These are phyloP conservation scores for Globisporangium uncinulatum DNA, from an alignment of 352 stramenopile species.

Conservation along the genomic window DNA sequence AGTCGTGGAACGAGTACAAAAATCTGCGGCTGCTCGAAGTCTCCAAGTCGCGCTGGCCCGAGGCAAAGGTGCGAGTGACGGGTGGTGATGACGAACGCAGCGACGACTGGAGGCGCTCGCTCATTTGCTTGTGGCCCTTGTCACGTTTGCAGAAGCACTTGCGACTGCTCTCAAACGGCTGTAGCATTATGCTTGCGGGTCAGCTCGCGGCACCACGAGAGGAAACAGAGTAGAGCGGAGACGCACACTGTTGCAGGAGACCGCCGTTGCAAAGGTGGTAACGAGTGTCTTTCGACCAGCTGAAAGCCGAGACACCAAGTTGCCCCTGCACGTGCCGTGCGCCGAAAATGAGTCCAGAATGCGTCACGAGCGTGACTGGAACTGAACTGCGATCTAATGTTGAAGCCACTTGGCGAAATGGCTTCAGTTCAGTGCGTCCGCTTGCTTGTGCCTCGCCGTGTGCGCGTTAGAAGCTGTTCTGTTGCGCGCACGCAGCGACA, in stretches of 20 bases:
- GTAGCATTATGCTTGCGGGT: constrained; percentile 57
- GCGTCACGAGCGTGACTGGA: constrained; percentile 10
- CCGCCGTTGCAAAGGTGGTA: neutral
- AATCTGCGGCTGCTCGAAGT: constrained; percentile 58
- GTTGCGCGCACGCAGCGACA: too few species aligned
- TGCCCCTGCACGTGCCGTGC: neutral
- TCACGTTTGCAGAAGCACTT: constrained; percentile 36
- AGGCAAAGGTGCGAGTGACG: constrained; percentile 33
- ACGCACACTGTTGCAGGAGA: neutral
- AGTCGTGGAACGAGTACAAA: constrained; percentile 66
- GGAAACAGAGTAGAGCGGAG: neutral
- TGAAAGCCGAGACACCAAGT: neutral
- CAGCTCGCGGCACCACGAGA: neutral
- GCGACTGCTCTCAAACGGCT: constrained; percentile 65
- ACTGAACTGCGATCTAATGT: neutral
- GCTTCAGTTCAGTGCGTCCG: neutral
- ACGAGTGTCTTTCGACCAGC: constrained; percentile 1
- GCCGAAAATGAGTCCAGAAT: constrained; percentile 14
- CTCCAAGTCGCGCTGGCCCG: constrained; percentile 61
- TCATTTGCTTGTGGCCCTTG: neutral
- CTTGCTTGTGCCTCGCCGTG: too few species aligned
- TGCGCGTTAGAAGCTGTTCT: too few species aligned
- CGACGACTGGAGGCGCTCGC: neutral
- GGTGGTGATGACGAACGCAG: neutral
- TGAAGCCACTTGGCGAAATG: neutral